Base-by-base conservation (phyloP, 1,284 basidiomycete species). In the Thelephora terrestris region DNA sequence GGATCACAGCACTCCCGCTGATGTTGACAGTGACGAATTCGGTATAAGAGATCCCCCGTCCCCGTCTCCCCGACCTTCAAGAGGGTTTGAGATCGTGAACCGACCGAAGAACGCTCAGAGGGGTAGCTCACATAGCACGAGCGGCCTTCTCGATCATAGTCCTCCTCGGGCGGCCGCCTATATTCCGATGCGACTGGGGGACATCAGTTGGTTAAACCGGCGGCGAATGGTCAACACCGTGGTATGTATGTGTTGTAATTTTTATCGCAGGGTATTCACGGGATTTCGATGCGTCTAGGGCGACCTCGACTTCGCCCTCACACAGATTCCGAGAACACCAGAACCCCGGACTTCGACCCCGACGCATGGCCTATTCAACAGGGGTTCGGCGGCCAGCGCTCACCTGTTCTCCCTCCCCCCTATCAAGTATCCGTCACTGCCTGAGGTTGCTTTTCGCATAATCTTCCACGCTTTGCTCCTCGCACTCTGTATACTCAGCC, bases 161-260 rank as follows among this genome's bases (percentile, higher is more conserved):
- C 57, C 63, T 51, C 62, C 66, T 48, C 68, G 67, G 38, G 59
- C 57, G 55, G 58, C 61, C 17, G 66, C 61, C 53, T 61, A 59
- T 36, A 62, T 68, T 47, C 74, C 61, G 52, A 68, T 75, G 50
- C 78, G 73, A 52, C 66, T 87, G 32, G 76, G 78, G 34, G 81
- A 88, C 56, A 69, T 85, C 49, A 82, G 84, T 57, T 89, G 85
- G 85, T 65, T 86, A 21, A 74, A 81, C 50, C 74, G 81, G 40
- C 71, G 85, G 47, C 73, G 83, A 49, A 85, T 79, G 60, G 64
- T 81, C 24, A 79, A 76, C 56, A 71, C 75, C 48, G 75, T 83
- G 64, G 85, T 87, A 62, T 58, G 80, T 66, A 50, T 54, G 47
- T 45, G 48, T 32, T 57, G 34, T 48, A 32, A 52, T 52, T 45